Percentiles rank a stretch among this genome's conserved stretches.
Evolutionary conservation across 2,329 filamentous ascomycete species (phyloP).

Genomic region (Pseudogymnoascus destructans): DNA sequence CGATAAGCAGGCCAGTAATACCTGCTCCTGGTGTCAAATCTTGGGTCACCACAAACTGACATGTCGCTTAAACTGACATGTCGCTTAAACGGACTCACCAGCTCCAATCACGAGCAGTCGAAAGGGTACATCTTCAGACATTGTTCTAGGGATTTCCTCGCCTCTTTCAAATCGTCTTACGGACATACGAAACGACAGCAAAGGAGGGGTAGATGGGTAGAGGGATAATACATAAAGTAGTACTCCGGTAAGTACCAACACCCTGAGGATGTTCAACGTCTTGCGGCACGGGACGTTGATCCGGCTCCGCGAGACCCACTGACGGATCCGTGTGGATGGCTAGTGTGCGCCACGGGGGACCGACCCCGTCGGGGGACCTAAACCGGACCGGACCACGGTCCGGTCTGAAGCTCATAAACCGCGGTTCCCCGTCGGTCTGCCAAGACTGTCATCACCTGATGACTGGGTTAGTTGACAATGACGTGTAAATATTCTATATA

Average conservation of each 20-base stretch:
- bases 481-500: no score
- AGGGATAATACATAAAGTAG: neutral
- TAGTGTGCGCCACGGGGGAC: no score
- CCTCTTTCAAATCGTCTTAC: neutral
- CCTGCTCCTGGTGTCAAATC: slow-evolving; percentile 21
- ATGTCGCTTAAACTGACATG: neutral
- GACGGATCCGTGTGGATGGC: neutral
- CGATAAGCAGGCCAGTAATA: slow-evolving; percentile 30
- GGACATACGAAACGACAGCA: neutral
- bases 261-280: neutral
- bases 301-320: neutral
- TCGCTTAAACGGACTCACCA: slow-evolving; percentile 10
- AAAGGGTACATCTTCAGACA: slow-evolving; percentile 12
- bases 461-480: no score
- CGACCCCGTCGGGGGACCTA: no score
- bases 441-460: no score
- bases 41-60: neutral
- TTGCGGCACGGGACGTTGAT: neutral
- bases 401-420: no score
- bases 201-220: neutral
- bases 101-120: slow-evolving; percentile 16
- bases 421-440: no score
- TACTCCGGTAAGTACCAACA: neutral
- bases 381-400: no score
- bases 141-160: neutral